These are phyloP conservation scores for Cocos nucifera DNA, from an alignment of 176 grass and related monocot species.

Conservation along the genomic window DNA sequence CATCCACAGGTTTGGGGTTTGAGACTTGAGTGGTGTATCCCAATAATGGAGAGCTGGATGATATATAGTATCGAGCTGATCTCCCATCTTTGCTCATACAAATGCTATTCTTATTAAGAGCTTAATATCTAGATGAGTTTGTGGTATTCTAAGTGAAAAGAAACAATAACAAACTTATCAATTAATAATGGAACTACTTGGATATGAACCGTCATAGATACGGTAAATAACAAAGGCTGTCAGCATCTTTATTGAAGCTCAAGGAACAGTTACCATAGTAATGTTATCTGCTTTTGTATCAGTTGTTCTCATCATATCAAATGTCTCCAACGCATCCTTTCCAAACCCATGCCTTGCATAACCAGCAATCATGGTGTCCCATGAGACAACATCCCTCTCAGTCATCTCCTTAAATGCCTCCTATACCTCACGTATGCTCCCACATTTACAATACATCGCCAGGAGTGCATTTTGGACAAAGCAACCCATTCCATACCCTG, in stretches of 20 bases:
- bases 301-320: conserved; percentile 50
- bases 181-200: no score
- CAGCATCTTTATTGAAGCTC: background rate
- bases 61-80: no score
- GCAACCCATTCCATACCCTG: conserved; percentile 58
- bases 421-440: conserved; percentile 50
- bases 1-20: no score
- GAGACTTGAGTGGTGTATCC: no score
- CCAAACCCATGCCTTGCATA: conserved; percentile 80
- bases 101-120: no score
- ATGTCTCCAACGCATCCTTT: conserved; percentile 50
- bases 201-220: background rate
- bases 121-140: no score
- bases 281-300: conserved; percentile 63
- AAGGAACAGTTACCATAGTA: conserved; percentile 50
- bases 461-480: conserved; percentile 86
- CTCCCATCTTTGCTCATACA: no score
- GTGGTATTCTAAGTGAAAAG: no score
- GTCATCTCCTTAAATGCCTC: conserved; percentile 76
- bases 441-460: conserved; percentile 95
- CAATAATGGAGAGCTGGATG: no score
- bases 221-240: background rate
- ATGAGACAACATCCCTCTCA: conserved; percentile 72
- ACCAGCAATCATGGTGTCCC: conserved; percentile 89
- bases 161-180: no score